A percentile compares a stretch with the other conserved stretches of the same genome.
phyloP scores from a whole-genome alignment of 805 yeast genomes.

The Pachysolen tannophilus region DNA sequence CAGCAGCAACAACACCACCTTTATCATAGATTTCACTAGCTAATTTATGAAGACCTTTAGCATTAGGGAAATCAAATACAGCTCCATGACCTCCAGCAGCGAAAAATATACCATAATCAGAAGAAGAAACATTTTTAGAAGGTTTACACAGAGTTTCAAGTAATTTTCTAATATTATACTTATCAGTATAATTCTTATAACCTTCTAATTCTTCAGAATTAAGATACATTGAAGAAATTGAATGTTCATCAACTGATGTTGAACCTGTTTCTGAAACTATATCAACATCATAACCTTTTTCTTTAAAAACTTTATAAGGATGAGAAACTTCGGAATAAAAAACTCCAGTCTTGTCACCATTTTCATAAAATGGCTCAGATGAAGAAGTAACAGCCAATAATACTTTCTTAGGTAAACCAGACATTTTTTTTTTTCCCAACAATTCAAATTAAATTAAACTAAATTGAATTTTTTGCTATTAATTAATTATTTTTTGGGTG shows the following conservation, averaged over 20 bases:
- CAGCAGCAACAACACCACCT: conserved; percentile 54
- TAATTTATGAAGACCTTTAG: conserved; percentile 33
- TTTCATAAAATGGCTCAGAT: conserved; percentile 41
- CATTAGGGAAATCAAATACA: conserved; percentile 48
- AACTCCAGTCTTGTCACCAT: conserved; percentile 55
- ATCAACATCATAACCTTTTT: conserved; percentile 44
- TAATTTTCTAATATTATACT: conserved; percentile 30
- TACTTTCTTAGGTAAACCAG: conserved; percentile 21
- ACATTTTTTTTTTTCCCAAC: conserved; percentile 3
- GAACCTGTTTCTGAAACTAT: conserved; percentile 53
- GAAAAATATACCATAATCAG: conserved; percentile 44
- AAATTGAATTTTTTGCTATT: too few species aligned
- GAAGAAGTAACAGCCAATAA: conserved; percentile 36
- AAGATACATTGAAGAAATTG: conserved; percentile 32
- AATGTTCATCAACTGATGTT: conserved; percentile 52
- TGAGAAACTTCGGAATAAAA: conserved; percentile 53
- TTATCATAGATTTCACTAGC: conserved; percentile 39
- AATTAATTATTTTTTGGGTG: too few species aligned
- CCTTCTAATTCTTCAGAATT: conserved; percentile 36
- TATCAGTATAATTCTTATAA: conserved; percentile 23
- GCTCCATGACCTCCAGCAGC: conserved; percentile 68
- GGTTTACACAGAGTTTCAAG: too few species aligned
- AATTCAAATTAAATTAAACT: too few species aligned
- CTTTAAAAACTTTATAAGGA: conserved; percentile 41
- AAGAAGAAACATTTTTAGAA: conserved; percentile 40